These are phyloP conservation scores for Zychaea mexicana DNA, from an alignment of 371 early-diverging fungal genomes.

Conservation along the genomic window DNA sequence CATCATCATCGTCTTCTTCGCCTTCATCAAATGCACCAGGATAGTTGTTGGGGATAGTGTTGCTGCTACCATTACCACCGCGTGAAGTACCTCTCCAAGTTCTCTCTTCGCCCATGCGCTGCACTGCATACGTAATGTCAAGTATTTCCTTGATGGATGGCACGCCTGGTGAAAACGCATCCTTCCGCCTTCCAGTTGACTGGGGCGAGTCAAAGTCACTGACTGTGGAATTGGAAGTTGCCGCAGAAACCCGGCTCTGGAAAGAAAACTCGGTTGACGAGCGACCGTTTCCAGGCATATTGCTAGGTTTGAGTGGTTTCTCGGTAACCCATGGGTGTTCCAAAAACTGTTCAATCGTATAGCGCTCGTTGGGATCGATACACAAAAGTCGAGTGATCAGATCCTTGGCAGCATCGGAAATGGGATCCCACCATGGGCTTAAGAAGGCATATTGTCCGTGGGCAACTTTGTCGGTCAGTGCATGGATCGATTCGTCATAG, in stretches of 20 bases:
- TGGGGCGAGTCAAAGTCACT: slow-evolving; percentile 23
- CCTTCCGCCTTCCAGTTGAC: slow-evolving; percentile 18
- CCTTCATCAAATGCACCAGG: neutral
- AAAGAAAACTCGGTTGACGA: neutral
- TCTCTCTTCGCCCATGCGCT: slow-evolving; percentile 64
- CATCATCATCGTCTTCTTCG: slow-evolving; percentile 11
- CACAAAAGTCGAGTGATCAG: slow-evolving; percentile 81
- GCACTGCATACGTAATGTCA: slow-evolving; percentile 63
- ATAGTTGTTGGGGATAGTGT: neutral
- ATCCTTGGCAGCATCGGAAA: slow-evolving; percentile 75
- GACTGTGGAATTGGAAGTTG: slow-evolving; percentile 30
- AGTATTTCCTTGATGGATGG: slow-evolving; percentile 60
- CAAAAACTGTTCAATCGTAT: slow-evolving; percentile 83
- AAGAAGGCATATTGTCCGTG: slow-evolving; percentile 75
- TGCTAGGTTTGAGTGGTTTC: neutral
- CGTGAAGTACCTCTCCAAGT: slow-evolving; percentile 6
- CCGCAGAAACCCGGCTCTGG: slow-evolving; percentile 6
- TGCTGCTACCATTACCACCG: too few species aligned
- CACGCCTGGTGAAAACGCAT: slow-evolving; percentile 46
- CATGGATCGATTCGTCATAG: slow-evolving; percentile 79
- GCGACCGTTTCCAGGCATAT: neutral
- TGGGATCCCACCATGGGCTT: slow-evolving; percentile 91
- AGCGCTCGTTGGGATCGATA: slow-evolving; percentile 82
- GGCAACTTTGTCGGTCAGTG: slow-evolving; percentile 77
- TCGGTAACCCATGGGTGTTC: slow-evolving; percentile 75